Evolutionary conservation across 345 rosid genomes (phyloP).

Genomic region (Eucalyptus rudis): DNA sequence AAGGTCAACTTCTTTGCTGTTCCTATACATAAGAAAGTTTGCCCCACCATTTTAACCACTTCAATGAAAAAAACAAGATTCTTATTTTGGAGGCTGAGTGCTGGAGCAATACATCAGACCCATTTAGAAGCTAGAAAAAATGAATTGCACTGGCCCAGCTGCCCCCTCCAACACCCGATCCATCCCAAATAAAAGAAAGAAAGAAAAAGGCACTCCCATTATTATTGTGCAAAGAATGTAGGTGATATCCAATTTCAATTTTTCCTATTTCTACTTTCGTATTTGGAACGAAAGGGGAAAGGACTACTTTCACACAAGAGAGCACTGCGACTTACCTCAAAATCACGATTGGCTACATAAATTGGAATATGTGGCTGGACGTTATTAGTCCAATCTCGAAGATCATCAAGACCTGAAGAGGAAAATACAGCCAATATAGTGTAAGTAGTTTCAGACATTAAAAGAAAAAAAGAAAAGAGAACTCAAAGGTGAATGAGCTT

Average conservation of each 20-base stretch:
- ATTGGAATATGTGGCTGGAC: conserved; percentile 75
- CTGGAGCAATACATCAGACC: not conserved
- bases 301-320: not conserved
- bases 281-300: not conserved
- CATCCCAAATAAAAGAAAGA: not conserved
- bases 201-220: not conserved
- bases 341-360: conserved; percentile 68
- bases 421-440: not conserved
- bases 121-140: not conserved
- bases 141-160: not conserved
- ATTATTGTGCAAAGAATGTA: not conserved
- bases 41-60: not conserved
- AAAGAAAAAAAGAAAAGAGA: not conserved
- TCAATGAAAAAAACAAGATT: not conserved
- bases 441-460: not conserved
- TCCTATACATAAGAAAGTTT: not conserved
- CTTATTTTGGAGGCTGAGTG: not conserved
- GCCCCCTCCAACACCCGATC: not conserved
- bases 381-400: conserved; percentile 96
- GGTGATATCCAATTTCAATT: not conserved
- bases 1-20: not conserved
- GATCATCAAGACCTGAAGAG: conserved; percentile 79
- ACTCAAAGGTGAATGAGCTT: not conserved
- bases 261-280: not conserved
- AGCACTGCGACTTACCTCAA: conserved; percentile 32